These are phyloP conservation scores for Acanthamoeba royreba DNA, from an alignment of 208 protist genomes.

Conservation along the genomic window DNA sequence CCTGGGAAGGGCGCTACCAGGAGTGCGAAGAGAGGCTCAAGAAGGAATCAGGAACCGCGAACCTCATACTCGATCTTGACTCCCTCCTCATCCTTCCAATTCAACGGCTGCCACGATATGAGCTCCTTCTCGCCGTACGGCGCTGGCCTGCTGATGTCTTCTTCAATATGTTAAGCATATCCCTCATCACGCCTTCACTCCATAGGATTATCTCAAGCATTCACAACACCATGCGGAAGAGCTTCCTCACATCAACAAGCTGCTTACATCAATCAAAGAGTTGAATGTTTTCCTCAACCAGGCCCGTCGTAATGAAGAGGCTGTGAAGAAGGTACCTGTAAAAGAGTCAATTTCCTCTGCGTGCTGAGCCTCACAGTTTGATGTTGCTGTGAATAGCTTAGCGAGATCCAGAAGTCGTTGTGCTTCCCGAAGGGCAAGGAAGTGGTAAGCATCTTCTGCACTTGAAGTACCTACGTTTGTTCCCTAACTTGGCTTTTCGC, in stretches of 20 bases:
- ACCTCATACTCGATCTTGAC: not conserved
- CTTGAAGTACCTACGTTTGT: too few species aligned
- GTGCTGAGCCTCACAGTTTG: too few species aligned
- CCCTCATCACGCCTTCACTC: not conserved
- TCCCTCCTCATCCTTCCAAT: not conserved
- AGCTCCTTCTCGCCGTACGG: too few species aligned
- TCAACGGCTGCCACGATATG: not conserved
- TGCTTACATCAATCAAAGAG: not conserved
- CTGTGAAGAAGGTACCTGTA: too few species aligned
- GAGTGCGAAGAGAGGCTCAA: not conserved
- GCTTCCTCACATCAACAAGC: not conserved
- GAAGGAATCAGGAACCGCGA: not conserved
- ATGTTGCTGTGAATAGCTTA: too few species aligned
- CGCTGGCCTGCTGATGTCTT: too few species aligned
- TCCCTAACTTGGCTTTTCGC: too few species aligned
- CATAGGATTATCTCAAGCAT: conserved; percentile 8
- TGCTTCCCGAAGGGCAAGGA: not conserved
- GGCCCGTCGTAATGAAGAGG: not conserved
- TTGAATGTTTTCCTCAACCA: not conserved
- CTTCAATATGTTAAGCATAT: not conserved
- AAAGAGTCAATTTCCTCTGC: too few species aligned
- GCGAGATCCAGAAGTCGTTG: not conserved
- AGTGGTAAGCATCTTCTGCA: not conserved
- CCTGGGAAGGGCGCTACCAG: too few species aligned
- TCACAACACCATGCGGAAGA: not conserved